Percentiles rank a stretch among this genome's conserved stretches.
These are phyloP conservation scores for Haplosporangium sp. DNA, from an alignment of 371 early-diverging fungal genomes.

Conservation along the genomic window DNA sequence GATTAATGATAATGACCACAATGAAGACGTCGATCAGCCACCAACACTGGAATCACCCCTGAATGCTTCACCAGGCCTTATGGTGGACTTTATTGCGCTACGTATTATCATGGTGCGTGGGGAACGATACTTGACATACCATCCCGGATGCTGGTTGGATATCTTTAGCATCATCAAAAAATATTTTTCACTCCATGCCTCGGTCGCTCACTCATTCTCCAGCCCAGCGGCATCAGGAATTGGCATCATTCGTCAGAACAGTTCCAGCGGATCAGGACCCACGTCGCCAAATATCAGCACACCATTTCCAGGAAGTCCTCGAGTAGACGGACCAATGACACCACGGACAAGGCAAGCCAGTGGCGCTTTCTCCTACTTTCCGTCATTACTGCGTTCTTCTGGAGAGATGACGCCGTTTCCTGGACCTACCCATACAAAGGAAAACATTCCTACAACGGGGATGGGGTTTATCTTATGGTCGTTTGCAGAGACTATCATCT, in stretches of 20 bases:
- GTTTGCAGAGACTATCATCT: conserved; percentile 64
- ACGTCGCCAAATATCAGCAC: conserved; percentile 22
- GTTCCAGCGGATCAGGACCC: conserved; percentile 16
- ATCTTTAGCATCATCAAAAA: conserved; percentile 58
- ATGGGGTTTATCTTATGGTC: conserved; percentile 69
- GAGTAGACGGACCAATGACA: conserved; percentile 19
- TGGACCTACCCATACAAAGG: not conserved
- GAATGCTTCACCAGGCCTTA: conserved; percentile 41
- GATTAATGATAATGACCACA: conserved; percentile 13
- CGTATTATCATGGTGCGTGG: conserved; percentile 68
- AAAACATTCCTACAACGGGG: conserved; percentile 34
- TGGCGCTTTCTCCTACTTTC: conserved; percentile 8
- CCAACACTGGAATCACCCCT: conserved; percentile 14
- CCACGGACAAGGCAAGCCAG: conserved; percentile 7
- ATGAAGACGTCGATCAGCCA: conserved; percentile 14
- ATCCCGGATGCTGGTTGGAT: conserved; percentile 48
- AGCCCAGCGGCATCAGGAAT: not conserved
- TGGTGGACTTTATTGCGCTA: conserved; percentile 65
- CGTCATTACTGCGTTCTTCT: conserved; percentile 17
- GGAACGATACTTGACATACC: conserved; percentile 40
- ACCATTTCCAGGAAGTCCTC: conserved; percentile 29
- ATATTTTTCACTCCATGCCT: conserved; percentile 55
- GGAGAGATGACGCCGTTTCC: conserved; percentile 16
- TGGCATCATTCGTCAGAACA: conserved; percentile 6
- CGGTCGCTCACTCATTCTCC: conserved; percentile 20